phyloP scores from a whole-genome alignment of 768 basidiomycete species.

The Sporobolomyces roseus region DNA sequence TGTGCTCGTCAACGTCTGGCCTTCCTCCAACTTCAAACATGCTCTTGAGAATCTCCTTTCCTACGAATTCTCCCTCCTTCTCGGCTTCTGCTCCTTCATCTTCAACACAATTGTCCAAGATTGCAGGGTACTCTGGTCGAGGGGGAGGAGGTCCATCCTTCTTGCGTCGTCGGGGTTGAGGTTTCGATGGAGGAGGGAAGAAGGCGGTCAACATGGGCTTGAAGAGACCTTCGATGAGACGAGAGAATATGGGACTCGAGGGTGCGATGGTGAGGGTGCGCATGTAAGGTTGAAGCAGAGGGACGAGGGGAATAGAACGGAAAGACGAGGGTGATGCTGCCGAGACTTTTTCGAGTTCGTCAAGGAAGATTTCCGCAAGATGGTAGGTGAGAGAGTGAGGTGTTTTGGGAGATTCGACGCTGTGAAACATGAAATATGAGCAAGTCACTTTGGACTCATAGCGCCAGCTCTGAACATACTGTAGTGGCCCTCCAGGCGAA shows the following conservation, averaged over 20 bases:
- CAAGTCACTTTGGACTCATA: not conserved
- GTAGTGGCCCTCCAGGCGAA: slow-evolving; percentile 70
- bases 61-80: not conserved
- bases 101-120: slow-evolving; percentile 45
- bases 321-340: not conserved
- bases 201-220: slow-evolving; percentile 65
- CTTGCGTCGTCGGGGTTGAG: slow-evolving; percentile 45
- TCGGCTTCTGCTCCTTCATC: slow-evolving; percentile 11
- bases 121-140: slow-evolving; percentile 45
- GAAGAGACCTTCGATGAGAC: slow-evolving; percentile 65
- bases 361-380: slow-evolving; percentile 79
- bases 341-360: slow-evolving; percentile 72
- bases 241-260: slow-evolving; percentile 64
- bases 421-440: not conserved
- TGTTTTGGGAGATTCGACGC: slow-evolving; percentile 68
- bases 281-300: slow-evolving; percentile 67
- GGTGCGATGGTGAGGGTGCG: slow-evolving; percentile 65
- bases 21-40: slow-evolving; percentile 73
- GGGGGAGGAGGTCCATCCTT: slow-evolving; percentile 47
- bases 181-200: slow-evolving; percentile 26
- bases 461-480: slow-evolving; percentile 55
- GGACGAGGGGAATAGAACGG: slow-evolving; percentile 55
- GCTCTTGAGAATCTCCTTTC: slow-evolving; percentile 15
- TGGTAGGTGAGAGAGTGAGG: slow-evolving; percentile 78
- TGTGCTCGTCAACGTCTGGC: slow-evolving; percentile 69